phyloP scores from a whole-genome alignment of 257 asterid species.

The Galeopsis tetrahit region DNA sequence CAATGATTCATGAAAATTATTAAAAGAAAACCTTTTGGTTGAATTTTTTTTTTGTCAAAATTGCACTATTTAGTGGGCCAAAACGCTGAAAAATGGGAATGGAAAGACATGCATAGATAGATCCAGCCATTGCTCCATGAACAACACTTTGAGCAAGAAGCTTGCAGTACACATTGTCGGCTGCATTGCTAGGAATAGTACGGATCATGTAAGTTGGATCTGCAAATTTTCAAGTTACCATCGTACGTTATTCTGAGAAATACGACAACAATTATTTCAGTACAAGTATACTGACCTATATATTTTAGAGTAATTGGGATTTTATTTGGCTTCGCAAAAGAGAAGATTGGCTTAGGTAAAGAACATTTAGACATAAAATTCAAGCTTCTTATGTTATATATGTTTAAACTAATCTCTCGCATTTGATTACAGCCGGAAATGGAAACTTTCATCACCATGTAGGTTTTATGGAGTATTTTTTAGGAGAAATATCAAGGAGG shows the following conservation, averaged over 20 bases:
- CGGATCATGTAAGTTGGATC: conserved; percentile 86
- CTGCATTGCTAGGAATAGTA: conserved; percentile 76
- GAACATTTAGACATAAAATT: too few relatives aligned
- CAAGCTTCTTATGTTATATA: too few relatives aligned
- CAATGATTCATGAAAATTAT: too few relatives aligned
- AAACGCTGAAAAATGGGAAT: neutral
- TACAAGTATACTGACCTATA: conserved; percentile 51
- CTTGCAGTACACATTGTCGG: conserved; percentile 75
- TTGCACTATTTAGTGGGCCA: too few relatives aligned
- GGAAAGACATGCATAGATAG: conserved; percentile 24
- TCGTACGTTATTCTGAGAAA: conserved; percentile 20
- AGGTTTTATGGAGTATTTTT: too few relatives aligned
- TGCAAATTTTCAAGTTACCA: conserved; percentile 40
- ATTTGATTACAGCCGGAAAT: too few relatives aligned
- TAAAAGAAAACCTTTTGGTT: too few relatives aligned
- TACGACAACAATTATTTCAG: conserved; percentile 11
- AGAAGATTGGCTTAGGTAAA: too few relatives aligned
- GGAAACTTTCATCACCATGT: too few relatives aligned
- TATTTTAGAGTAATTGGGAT: conserved; percentile 62
- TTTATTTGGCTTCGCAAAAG: conserved; percentile 48
- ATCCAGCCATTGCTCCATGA: conserved; percentile 87
- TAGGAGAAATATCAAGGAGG: too few relatives aligned
- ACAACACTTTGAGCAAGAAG: conserved; percentile 81
- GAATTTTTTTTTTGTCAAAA: too few relatives aligned
- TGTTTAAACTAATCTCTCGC: too few relatives aligned